Evolutionary conservation across 2,329 filamentous ascomycete species (phyloP).

Genomic region (Phialocephala subalpina): DNA sequence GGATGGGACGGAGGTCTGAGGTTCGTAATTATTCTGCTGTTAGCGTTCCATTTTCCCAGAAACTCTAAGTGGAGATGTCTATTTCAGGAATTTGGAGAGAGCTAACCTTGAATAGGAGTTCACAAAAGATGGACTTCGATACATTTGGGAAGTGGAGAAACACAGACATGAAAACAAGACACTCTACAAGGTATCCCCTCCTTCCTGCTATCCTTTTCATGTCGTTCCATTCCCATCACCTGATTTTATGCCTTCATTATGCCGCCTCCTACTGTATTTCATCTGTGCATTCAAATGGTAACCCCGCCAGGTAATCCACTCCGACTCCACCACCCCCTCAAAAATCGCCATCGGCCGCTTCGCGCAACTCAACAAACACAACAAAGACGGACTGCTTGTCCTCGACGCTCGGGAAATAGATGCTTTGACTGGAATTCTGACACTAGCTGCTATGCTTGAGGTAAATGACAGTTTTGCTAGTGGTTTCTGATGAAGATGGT

Average conservation of each 20-base stretch:
- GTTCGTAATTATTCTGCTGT: not conserved
- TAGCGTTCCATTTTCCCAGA: not conserved
- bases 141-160: slow-evolving; percentile 15
- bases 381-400: slow-evolving; percentile 7
- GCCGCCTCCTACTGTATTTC: not conserved
- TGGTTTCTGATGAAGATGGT: not conserved
- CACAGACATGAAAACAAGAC: slow-evolving; percentile 5
- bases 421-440: not conserved
- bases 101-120: not conserved
- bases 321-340: not conserved
- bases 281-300: not conserved
- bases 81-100: not conserved
- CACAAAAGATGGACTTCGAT: not conserved
- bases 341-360: slow-evolving; percentile 6
- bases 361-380: not conserved
- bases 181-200: slow-evolving; percentile 10
- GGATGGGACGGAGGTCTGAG: not conserved
- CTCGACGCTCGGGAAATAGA: not conserved
- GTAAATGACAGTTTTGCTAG: slow-evolving; percentile 14
- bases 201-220: no score
- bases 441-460: slow-evolving; percentile 15
- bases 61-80: not conserved
- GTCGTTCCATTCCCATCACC: not conserved
- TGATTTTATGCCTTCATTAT: not conserved
- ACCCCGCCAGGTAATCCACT: slow-evolving; percentile 7